Base-by-base conservation (phyloP, 2,329 filamentous ascomycete species). In the Exophiala xenobiotica region DNA sequence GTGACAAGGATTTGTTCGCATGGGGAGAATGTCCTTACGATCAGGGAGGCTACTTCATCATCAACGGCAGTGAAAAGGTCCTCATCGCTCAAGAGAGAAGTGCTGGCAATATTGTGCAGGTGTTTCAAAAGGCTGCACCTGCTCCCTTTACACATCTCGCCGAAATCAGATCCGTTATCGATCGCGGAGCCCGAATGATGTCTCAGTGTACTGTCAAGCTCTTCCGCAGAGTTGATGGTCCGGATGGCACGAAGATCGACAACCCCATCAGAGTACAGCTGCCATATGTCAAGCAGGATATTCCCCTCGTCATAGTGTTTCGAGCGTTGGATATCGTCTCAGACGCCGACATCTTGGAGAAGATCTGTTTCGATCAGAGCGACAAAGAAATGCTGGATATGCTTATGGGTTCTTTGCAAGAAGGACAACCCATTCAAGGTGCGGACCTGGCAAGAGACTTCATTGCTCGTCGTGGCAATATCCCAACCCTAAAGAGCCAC, bases 41-140 rank as follows among this genome's bases (percentile, higher is more conserved):
- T 66, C 93, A 96, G 67, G 93, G 93, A 61, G 93, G 93, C 60
- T 99, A 99, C 72, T 99, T 99, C 67, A 90, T 99, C 64, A 99
- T 99, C 78, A 99, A 99, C 74, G 93, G 93, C 37, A 95, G 89
- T 71, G 93, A 99, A 68, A 99, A 99, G 78, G 93, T 99, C 18
- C 75, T 99, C 62, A 99, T 99, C 64, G 93, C 93, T 1, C 93
- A 99, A 69, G 93, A 99, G 72, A 87, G 93, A 57, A 96, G 91
- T 67, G 93, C 93, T 33, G 93, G 92, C 66, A 99, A 99, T 67
- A 99, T 97, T 53, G 93, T 99, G 4, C 93, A 99, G 72, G 92
- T 99, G 22, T 99, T 99, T 82, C 92, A 95, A 74, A 99, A 99
- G 76, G 90, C 92, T 0, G 82, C 86, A 62, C 90, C 90, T n/a